These are phyloP conservation scores for Amanita pallidorosea DNA, from an alignment of 768 basidiomycete species.

Conservation along the genomic window DNA sequence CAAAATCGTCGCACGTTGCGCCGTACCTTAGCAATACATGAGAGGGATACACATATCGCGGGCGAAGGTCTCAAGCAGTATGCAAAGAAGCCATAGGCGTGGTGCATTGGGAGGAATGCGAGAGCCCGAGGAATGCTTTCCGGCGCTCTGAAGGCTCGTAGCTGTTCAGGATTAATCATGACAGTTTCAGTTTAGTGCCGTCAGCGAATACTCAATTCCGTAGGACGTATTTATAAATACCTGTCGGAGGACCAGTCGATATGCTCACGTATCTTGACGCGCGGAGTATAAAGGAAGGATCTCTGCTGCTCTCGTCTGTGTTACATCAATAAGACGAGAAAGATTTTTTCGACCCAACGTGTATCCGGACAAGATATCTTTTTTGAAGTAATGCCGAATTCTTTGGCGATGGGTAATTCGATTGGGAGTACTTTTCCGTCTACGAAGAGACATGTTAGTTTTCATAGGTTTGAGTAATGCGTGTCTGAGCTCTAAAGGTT, in stretches of 20 bases:
- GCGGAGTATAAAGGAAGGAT: slow-evolving; percentile 33
- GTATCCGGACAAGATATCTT: too few relatives aligned
- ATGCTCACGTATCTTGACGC: slow-evolving; percentile 45
- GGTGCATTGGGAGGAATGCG: slow-evolving; percentile 59
- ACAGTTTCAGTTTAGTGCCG: slow-evolving; percentile 30
- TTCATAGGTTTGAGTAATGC: too few relatives aligned
- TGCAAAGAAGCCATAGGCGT: slow-evolving; percentile 50
- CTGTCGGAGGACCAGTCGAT: slow-evolving; percentile 71
- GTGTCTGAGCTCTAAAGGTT: too few relatives aligned
- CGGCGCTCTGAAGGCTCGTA: too few relatives aligned
- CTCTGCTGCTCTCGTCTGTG: slow-evolving; percentile 25
- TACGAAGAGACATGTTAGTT: too few relatives aligned
- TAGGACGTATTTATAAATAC: slow-evolving; percentile 13
- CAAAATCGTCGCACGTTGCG: too few relatives aligned
- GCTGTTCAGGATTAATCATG: slow-evolving; percentile 41
- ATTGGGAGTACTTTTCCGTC: too few relatives aligned
- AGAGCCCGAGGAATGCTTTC: slow-evolving; percentile 37
- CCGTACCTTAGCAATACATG: too few relatives aligned
- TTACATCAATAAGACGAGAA: slow-evolving; percentile 29
- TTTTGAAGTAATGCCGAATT: too few relatives aligned
- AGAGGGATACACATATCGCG: too few relatives aligned
- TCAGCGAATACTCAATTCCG: background rate
- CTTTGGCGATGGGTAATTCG: too few relatives aligned
- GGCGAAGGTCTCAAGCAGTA: slow-evolving; percentile 40
- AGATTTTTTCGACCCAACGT: slow-evolving; percentile 30